Conservation (phyloP, 176 grass and related monocot genomes). For the Oryza glaberrima region DNA sequence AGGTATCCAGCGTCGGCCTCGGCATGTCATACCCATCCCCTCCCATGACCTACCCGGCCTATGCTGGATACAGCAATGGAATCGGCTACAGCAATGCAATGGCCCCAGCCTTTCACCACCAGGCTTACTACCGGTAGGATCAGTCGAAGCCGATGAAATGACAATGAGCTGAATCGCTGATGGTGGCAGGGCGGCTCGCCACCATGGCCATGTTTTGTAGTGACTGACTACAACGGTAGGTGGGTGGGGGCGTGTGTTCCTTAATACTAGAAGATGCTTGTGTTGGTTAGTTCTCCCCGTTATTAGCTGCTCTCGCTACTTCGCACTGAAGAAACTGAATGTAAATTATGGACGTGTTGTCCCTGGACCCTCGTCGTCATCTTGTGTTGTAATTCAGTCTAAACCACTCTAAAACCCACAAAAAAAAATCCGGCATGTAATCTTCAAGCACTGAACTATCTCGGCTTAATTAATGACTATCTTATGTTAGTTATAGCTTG, state of each 20-base stretch:
- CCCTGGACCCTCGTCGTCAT: background rate
- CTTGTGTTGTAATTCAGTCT: conserved; percentile 11
- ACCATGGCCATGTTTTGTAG: conserved; percentile 66
- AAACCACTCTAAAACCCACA: background rate
- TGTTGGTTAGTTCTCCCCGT: conserved; percentile 42
- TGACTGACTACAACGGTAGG: conserved; percentile 68
- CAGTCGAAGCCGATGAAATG: conserved; percentile 41
- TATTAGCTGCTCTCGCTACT: conserved; percentile 8
- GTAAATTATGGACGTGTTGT: conserved; percentile 55
- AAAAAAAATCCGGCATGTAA: conserved; percentile 27
- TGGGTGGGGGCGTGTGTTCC: conserved; percentile 33
- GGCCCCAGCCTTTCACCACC: conserved; percentile 64
- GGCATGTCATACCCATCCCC: conserved; percentile 59
- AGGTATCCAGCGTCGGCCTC: conserved; percentile 40
- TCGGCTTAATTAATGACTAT: conserved; percentile 45
- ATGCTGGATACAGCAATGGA: conserved; percentile 42
- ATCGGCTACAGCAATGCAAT: conserved; percentile 51
- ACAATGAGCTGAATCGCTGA: conserved; percentile 39
- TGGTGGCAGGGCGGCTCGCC: conserved; percentile 23
- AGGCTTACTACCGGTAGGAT: conserved; percentile 67
- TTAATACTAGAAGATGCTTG: conserved; percentile 61
- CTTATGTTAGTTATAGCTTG: conserved; percentile 8
- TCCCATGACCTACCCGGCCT: conserved; percentile 59
- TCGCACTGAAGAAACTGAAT: conserved; percentile 45
- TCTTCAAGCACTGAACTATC: conserved; percentile 26